Base-by-base conservation (phyloP, 306 rosid genomes). In the Aeschynomene evenia region DNA sequence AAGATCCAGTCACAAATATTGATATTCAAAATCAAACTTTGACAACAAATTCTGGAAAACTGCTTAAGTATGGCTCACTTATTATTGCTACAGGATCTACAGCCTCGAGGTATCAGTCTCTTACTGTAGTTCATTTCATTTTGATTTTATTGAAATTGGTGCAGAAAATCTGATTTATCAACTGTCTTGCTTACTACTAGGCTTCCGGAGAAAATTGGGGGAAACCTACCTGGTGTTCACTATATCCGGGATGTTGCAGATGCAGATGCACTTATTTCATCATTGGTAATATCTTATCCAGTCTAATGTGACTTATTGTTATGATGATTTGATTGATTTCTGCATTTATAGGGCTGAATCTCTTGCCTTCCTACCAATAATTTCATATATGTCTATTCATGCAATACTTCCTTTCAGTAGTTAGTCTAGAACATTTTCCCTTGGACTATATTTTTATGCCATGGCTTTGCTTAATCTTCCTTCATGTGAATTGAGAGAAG, bases 211-310 rank as follows among this genome's bases (percentile, higher is more conserved):
- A 90, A 85, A 80, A 90, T 85, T 77, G 98, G 98, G 51, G 97
- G 98, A 73, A 85, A 83, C 68, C 86, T 93, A 43, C 78, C 85
- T 26, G 97, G 98, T 65, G 96, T 90, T 78, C 98, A 93, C 79
- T 93, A 90, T 77, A 81, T 93, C 58, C 94, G 98, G 59, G 96
- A 93, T 73, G 89, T 90, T 74, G 94, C 94, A 14, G 98, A 93
- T 88, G 98, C 98, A 34, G 86, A 90, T 80, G 79, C 86, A 15
- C 83, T 93, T 46, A 46, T 93, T 66, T 83, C 84, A 48, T 84
- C 96, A 0, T 78, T 93, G 94, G 98, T 93, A 80, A 65, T 62
- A 50, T 54, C 34, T 59, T 64, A 34, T 48, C 22, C 68, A 71
- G 45, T 55, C 26, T 63, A 7, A 3, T 4, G 7, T 26, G 58